A percentile compares a stretch with the other conserved stretches of the same genome.
Evolutionary conservation across 768 basidiomycete species (phyloP).

Genomic region (Hygrocybe punicea): DNA sequence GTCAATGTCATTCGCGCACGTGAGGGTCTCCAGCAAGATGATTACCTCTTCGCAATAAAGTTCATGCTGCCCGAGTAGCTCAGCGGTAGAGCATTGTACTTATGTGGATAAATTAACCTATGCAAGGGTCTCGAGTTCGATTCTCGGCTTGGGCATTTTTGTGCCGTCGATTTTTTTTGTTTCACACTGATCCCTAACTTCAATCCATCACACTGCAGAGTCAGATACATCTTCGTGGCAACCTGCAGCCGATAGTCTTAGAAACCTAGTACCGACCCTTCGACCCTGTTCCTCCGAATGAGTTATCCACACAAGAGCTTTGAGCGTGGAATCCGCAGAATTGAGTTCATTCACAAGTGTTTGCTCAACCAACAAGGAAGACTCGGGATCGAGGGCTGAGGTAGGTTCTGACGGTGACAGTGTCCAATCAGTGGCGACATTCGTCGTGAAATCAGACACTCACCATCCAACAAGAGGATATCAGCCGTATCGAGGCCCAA

Average conservation of each 20-base stretch:
- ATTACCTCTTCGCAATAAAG: background rate
- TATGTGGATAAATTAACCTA: conserved; percentile 47
- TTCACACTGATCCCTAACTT: background rate
- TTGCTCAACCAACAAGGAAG: conserved; percentile 64
- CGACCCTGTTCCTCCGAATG: conserved; percentile 79
- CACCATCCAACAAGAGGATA: conserved; percentile 76
- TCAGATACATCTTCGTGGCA: background rate
- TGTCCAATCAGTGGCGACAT: background rate
- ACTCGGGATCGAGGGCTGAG: conserved; percentile 74
- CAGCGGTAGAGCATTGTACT: conserved; percentile 61
- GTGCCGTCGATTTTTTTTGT: background rate
- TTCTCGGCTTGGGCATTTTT: conserved; percentile 50
- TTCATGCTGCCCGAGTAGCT: conserved; percentile 46
- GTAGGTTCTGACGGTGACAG: conserved; percentile 65
- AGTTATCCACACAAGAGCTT: conserved; percentile 84
- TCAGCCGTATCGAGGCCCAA: conserved; percentile 73
- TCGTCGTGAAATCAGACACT: conserved; percentile 17
- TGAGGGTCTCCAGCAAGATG: background rate
- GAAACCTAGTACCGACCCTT: conserved; percentile 68
- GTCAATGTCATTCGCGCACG: too few species aligned
- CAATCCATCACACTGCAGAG: background rate
- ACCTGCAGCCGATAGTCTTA: conserved; percentile 38
- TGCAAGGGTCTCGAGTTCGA: conserved; percentile 60
- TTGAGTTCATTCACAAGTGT: conserved; percentile 53
- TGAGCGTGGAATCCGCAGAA: conserved; percentile 47